Conservation (phyloP, 2,329 filamentous ascomycete species). For the Fusarium acutatum region DNA sequence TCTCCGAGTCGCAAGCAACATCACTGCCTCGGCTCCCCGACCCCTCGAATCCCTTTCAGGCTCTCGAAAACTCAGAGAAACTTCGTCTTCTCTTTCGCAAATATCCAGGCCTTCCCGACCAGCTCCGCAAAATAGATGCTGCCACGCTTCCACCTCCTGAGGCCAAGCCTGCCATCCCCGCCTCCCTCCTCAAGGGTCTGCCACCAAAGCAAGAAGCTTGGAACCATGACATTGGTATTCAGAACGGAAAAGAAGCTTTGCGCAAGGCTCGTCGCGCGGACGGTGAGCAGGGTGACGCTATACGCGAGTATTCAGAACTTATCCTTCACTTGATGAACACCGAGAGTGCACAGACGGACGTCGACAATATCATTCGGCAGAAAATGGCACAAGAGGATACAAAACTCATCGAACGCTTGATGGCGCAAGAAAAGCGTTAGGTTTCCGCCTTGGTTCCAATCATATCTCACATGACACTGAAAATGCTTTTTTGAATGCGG, state of each 20-base stretch:
- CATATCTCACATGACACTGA: neutral
- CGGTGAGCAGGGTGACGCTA: conserved; percentile 65
- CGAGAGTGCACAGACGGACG: conserved; percentile 43
- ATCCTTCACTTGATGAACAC: conserved; percentile 59
- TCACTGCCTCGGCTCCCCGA: conserved; percentile 21
- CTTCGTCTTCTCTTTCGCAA: conserved; percentile 60
- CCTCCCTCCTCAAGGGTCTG: conserved; percentile 46
- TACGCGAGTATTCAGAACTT: conserved; percentile 68
- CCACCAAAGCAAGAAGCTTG: conserved; percentile 55
- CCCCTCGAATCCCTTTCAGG: conserved; percentile 57
- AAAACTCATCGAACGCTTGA: conserved; percentile 58
- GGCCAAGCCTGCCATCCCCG: conserved; percentile 41
- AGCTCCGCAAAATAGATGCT: conserved; percentile 59
- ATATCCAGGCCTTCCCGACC: conserved; percentile 59
- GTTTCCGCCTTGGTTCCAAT: neutral
- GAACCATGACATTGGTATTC: conserved; percentile 66
- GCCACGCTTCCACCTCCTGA: conserved; percentile 58
- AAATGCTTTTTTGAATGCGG: neutral
- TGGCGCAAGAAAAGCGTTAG: conserved; percentile 55
- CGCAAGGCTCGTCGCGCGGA: conserved; percentile 58
- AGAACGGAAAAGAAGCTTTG: conserved; percentile 63
- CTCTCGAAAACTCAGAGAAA: conserved; percentile 60
- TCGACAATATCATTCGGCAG: conserved; percentile 52
- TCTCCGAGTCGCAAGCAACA: conserved; percentile 21
- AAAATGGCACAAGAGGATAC: conserved; percentile 58